phyloP scores from a whole-genome alignment of 2,329 filamentous ascomycete genomes.

The Apiospora phragmitis region DNA sequence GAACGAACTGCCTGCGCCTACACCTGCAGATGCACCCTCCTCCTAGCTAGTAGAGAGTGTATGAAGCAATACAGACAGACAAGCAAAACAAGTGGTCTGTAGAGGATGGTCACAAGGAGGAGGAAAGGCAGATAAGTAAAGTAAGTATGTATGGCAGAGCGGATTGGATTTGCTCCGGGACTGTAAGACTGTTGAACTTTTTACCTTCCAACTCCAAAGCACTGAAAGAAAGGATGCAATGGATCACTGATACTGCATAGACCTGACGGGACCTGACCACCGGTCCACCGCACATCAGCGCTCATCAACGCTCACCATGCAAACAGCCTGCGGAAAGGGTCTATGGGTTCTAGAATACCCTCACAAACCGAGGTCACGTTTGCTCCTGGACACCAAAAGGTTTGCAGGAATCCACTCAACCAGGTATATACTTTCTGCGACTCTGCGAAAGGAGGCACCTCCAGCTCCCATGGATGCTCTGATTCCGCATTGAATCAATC shows the following conservation, averaged over 20 bases:
- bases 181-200: constrained; percentile 3
- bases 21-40: background rate
- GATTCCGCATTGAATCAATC: background rate
- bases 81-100: background rate
- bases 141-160: background rate
- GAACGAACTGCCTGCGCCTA: background rate
- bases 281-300: background rate
- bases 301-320: background rate
- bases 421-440: background rate
- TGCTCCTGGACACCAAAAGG: background rate
- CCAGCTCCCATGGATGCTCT: background rate
- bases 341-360: background rate
- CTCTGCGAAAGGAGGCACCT: background rate
- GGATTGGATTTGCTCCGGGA: background rate
- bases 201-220: background rate
- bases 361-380: constrained; percentile 1
- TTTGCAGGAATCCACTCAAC: constrained; percentile 6
- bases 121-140: background rate
- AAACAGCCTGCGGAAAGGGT: constrained; percentile 1
- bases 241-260: background rate
- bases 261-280: background rate
- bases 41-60: background rate
- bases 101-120: background rate
- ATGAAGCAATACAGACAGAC: background rate
- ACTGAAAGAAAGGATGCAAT: background rate